Evolutionary conservation across 257 asterid species (phyloP), one percentile per base, ranked within the genome.

Genomic region (Solanum tarapatanum): DNA sequence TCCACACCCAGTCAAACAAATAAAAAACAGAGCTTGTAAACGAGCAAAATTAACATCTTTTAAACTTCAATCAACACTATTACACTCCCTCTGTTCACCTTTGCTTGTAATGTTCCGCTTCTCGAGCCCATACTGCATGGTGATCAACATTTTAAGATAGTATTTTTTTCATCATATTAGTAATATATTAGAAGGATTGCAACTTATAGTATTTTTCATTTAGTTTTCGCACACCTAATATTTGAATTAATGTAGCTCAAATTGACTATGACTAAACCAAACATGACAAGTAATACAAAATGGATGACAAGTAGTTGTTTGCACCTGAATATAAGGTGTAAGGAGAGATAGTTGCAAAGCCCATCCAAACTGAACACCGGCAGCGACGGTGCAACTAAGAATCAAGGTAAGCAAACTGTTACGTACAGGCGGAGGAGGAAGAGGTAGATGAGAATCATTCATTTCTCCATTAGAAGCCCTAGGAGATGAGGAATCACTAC

Each of bases 281-380:
- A 48, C 23, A 48, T 16, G 21, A 1, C 60, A 48, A 48, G 21
- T 48, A 48, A 48, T 19, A 19, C 36, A 72, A 70, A 72, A 72
- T 72, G 76, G 39, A 69, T 28, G 23, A 69, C 21, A 69, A 33
- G 3, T 17, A n/a, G 76, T 33, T 11, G n/a, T 45, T 48, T 5
- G 51, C 3, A 96, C 99, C 98, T 97, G 99, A 91, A 97, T 90
- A 85, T 97, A 97, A 88, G 99, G 99, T 87, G 99, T 97, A 83
- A 97, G 99, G 80, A 97, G 98, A 28, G 99, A 96, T 36, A 96
- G 94, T 93, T 97, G 99, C 91, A 97, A 92, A 64, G 99, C 99
- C 99, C 99, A 97, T 11, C 99, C 99, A 85, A 97, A 97, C 87
- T 97, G 99, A 23, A 97, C 99, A 26, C 99, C 99, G 11, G 99